A percentile compares a stretch with the other conserved stretches of the same genome.
These are phyloP conservation scores for Mucor racemosus DNA, from an alignment of 371 early-diverging fungal genomes.

Conservation along the genomic window DNA sequence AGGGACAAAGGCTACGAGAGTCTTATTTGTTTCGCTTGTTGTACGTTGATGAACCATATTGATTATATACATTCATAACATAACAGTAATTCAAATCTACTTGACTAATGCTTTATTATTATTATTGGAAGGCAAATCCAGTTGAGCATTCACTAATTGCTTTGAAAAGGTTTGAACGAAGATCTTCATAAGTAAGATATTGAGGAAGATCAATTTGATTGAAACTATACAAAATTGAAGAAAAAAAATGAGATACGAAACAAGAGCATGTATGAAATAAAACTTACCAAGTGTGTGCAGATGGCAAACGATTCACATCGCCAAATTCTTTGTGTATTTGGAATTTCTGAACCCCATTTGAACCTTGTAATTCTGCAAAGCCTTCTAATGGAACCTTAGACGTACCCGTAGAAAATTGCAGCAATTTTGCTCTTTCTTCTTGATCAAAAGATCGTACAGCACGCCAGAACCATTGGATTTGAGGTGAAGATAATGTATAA, in stretches of 20 bases:
- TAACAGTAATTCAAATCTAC: too few species aligned
- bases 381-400: slow-evolving; percentile 98
- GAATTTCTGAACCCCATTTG: slow-evolving; percentile 96
- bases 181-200: slow-evolving; percentile 92
- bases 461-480: slow-evolving; percentile 99
- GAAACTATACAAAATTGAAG: slow-evolving; percentile 66
- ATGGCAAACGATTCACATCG: slow-evolving; percentile 87
- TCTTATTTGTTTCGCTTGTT: too few species aligned
- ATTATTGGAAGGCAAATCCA: slow-evolving; percentile 83
- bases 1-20: too few species aligned
- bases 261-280: not conserved
- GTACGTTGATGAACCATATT: too few species aligned
- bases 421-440: slow-evolving; percentile 96
- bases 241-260: slow-evolving; percentile 9
- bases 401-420: slow-evolving; percentile 99
- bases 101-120: too few species aligned
- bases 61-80: not conserved
- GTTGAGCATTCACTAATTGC: slow-evolving; percentile 96
- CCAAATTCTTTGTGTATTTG: slow-evolving; percentile 97
- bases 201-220: slow-evolving; percentile 98
- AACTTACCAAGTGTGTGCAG: slow-evolving; percentile 96
- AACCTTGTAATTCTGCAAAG: slow-evolving; percentile 93
- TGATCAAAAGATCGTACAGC: slow-evolving; percentile 97
- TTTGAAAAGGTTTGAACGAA: slow-evolving; percentile 84
- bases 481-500: slow-evolving; percentile 85